phyloP scores from a whole-genome alignment of 192 early-diverging fungal species.

The Pilobolus umbonatus region DNA sequence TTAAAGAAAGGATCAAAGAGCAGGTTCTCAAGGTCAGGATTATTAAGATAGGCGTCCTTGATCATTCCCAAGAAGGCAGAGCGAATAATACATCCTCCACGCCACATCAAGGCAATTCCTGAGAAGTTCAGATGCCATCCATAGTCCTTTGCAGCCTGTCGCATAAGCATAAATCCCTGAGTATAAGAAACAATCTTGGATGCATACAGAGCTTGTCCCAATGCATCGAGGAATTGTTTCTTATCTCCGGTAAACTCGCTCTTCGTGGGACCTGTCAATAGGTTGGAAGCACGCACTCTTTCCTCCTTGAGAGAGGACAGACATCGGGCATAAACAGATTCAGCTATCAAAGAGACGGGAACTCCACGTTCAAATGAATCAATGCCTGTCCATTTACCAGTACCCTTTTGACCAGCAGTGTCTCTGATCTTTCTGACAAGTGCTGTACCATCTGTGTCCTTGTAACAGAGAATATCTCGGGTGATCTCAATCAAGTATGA shows the following conservation, averaged over 20 bases:
- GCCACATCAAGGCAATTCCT: slow-evolving; percentile 98
- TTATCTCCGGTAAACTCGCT: slow-evolving; percentile 84
- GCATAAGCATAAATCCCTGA: slow-evolving; percentile 98
- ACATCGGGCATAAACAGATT: slow-evolving; percentile 97
- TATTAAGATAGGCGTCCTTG: slow-evolving; percentile 86
- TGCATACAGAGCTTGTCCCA: slow-evolving; percentile 92
- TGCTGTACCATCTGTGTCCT: slow-evolving; percentile 82
- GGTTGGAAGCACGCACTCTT: slow-evolving; percentile 84
- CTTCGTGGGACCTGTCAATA: slow-evolving; percentile 69
- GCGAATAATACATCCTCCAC: slow-evolving; percentile 98
- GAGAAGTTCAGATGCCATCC: slow-evolving; percentile 96
- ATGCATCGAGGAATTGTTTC: slow-evolving; percentile 82
- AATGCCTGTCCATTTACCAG: slow-evolving; percentile 98
- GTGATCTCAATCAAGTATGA: slow-evolving; percentile 98
- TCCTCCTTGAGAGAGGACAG: slow-evolving; percentile 95
- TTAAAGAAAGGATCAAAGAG: slow-evolving; percentile 97
- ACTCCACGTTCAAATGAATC: slow-evolving; percentile 92
- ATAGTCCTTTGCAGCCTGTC: slow-evolving; percentile 88
- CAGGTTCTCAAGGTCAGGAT: slow-evolving; percentile 84
- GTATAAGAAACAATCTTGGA: slow-evolving; percentile 99
- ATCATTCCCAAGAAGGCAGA: slow-evolving; percentile 96
- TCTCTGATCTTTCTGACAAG: slow-evolving; percentile 94
- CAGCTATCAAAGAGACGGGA: slow-evolving; percentile 95
- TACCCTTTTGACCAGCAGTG: slow-evolving; percentile 96
- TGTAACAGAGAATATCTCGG: slow-evolving; percentile 87